Conservation (phyloP, 176 grass and related monocot genomes). For the Oryza meridionalis region DNA sequence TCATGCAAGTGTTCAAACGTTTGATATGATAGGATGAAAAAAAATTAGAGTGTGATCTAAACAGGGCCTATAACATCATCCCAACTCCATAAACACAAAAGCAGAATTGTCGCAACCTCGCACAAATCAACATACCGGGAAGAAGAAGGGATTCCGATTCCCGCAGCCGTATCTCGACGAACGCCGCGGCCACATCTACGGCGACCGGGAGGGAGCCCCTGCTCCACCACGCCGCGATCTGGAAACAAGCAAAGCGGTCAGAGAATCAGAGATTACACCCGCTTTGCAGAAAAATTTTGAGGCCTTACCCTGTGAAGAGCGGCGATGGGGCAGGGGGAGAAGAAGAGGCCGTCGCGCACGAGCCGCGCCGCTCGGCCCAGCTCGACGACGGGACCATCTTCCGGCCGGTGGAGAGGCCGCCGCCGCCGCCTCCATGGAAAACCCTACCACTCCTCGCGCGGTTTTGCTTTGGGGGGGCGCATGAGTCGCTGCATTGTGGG, state of each 20-base stretch:
- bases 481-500: constrained; percentile 28
- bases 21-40: too few relatives aligned
- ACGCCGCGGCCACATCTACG: constrained; percentile 74
- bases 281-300: neutral
- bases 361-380: constrained; percentile 1
- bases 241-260: constrained; percentile 12
- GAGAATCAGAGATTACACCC: neutral
- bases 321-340: constrained; percentile 61
- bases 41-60: too few relatives aligned
- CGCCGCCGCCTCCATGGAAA: constrained; percentile 43
- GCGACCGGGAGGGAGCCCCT: constrained; percentile 69
- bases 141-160: constrained; percentile 69
- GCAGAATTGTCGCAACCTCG: neutral
- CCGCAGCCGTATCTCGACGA: constrained; percentile 79
- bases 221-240: constrained; percentile 88
- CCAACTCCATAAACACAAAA: neutral
- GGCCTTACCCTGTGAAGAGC: constrained; percentile 61
- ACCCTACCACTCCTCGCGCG: too few relatives aligned
- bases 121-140: constrained; percentile 45
- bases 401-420: constrained; percentile 55
- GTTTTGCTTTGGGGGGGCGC: neutral
- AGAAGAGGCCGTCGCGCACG: constrained; percentile 78
- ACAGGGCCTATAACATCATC: neutral
- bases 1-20: too few relatives aligned
- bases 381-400: constrained; percentile 54